Base-by-base conservation (phyloP, 1,284 basidiomycete species). In the Garcileccinum viscosum region DNA sequence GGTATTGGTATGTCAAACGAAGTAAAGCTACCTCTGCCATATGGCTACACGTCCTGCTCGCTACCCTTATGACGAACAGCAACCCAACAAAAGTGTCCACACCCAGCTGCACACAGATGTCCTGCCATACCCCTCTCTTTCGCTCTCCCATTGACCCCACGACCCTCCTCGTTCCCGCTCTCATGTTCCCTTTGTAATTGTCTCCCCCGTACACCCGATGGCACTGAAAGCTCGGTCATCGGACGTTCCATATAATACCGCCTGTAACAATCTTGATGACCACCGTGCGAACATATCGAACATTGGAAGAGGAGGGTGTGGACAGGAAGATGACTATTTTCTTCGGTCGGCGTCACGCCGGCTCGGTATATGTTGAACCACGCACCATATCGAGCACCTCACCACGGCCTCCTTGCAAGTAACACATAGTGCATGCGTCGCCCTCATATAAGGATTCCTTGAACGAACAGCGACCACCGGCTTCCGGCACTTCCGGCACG, bases 211-310 rank as follows among this genome's bases (percentile, higher is more conserved):
- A 77, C 66, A 44, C 68, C 33, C 47, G 71, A 60, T 32, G 75
- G 65, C 22, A 70, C 53, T 6, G 69, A 58, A 24, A 89, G 74
- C 22, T 84, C 82, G 17, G 84, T 78, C 84, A 89, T 84, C 0
- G 89, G 87, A 37, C 85, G 85, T 42, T 84, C 81, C 70, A 84
- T 80, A 74, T 92, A 92, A 74, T 89, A 93, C 37, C 83, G 82
- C 56, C 86, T 84, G 75, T 93, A 93, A 78, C 93, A 94, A 30
- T 86, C 84, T 72, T 91, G 89, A 73, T 94, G 93, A 0, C 93
- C 93, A 0, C 93, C 93, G 71, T 94, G 93, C 62, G 87, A 82
- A 76, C 93, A 94, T 8, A 92, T 80, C 1, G 90, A 84, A 77
- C 93, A 94, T 64, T 90, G 88, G 74, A 93, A 90, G 5, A 92